Percentiles rank a stretch among this genome's conserved stretches.
Evolutionary conservation across 2,329 filamentous ascomycete species (phyloP).

Genomic region (Fusarium udum): DNA sequence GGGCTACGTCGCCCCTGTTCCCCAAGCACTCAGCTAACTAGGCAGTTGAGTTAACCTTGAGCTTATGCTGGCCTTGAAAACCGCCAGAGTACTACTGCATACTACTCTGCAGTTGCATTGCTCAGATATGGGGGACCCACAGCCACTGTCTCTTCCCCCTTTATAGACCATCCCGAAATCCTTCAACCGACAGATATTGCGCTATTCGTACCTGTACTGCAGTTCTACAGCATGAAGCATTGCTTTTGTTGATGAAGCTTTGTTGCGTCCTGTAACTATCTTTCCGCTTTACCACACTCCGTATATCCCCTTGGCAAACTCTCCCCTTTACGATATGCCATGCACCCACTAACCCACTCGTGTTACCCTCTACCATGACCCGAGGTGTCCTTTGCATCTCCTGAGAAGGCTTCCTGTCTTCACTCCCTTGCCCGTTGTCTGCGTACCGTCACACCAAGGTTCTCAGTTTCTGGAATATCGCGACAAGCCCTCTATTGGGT

Average conservation of each 20-base stretch:
- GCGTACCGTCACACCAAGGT: conserved; percentile 24
- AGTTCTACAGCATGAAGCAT: conserved; percentile 2
- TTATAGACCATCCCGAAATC: background rate
- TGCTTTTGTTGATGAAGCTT: background rate
- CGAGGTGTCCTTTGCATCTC: background rate
- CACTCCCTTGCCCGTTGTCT: conserved; percentile 18
- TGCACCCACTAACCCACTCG: conserved; percentile 11
- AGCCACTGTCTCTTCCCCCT: conserved; percentile 5
- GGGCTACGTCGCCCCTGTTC: conserved; percentile 14
- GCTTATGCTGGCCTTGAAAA: background rate
- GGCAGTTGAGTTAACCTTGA: conserved; percentile 10
- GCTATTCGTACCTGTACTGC: conserved; percentile 8
- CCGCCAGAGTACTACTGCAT: background rate
- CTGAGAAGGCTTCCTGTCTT: conserved; percentile 2
- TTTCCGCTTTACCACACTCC: conserved; percentile 16
- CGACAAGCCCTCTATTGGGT: conserved; percentile 38
- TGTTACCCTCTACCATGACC: conserved; percentile 27
- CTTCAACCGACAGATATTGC: background rate
- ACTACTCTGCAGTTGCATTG: conserved; percentile 6
- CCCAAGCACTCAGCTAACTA: background rate
- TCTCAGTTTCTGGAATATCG: conserved; percentile 36
- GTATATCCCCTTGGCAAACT: background rate
- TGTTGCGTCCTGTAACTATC: conserved; percentile 4
- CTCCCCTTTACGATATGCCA: conserved; percentile 3
- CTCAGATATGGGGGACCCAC: conserved; percentile 12